phyloP scores from a whole-genome alignment of 768 basidiomycete genomes.

The Hysterangium stoloniferum region DNA sequence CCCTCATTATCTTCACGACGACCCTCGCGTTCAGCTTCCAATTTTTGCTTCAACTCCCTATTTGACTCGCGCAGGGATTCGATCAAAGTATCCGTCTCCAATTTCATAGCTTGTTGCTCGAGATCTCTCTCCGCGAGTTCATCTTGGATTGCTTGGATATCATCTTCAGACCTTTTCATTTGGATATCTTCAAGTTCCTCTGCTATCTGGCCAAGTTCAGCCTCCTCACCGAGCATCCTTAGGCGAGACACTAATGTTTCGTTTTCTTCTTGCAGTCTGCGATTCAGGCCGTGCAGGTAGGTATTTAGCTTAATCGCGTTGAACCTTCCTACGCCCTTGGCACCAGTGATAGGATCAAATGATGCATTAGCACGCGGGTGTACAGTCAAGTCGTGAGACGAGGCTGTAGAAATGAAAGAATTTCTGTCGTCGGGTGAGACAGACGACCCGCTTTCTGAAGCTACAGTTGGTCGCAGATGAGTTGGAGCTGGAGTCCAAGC shows the following conservation, averaged over 20 bases:
- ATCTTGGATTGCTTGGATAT: slow-evolving; percentile 50
- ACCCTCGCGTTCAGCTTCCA: slow-evolving; percentile 49
- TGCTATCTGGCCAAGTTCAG: slow-evolving; percentile 20
- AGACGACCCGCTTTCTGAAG: slow-evolving; percentile 21
- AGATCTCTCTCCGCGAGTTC: slow-evolving; percentile 33
- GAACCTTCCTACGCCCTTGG: slow-evolving; percentile 66
- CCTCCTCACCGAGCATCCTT: slow-evolving; percentile 44
- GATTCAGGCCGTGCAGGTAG: slow-evolving; percentile 81
- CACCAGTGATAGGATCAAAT: slow-evolving; percentile 69
- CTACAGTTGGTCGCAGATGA: slow-evolving; percentile 10
- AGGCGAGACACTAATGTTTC: slow-evolving; percentile 52
- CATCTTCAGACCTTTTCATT: slow-evolving; percentile 51
- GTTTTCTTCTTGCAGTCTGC: slow-evolving; percentile 80
- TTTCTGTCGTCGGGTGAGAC: slow-evolving; percentile 41
- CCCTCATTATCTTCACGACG: slow-evolving; percentile 59
- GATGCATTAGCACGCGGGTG: slow-evolving; percentile 71
- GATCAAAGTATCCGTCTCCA: slow-evolving; percentile 21
- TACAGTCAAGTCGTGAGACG: slow-evolving; percentile 82
- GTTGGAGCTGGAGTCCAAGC: slow-evolving; percentile 29
- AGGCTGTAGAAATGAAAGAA: slow-evolving; percentile 75
- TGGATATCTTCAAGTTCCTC: slow-evolving; percentile 44
- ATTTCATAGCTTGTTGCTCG: slow-evolving; percentile 39
- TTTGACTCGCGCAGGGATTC: slow-evolving; percentile 12
- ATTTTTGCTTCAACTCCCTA: slow-evolving; percentile 30
- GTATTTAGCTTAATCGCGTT: slow-evolving; percentile 80